Conservation (phyloP, 228 moss, liverwort and hornwort genomes). For the Sphagnum magellanicum region DNA sequence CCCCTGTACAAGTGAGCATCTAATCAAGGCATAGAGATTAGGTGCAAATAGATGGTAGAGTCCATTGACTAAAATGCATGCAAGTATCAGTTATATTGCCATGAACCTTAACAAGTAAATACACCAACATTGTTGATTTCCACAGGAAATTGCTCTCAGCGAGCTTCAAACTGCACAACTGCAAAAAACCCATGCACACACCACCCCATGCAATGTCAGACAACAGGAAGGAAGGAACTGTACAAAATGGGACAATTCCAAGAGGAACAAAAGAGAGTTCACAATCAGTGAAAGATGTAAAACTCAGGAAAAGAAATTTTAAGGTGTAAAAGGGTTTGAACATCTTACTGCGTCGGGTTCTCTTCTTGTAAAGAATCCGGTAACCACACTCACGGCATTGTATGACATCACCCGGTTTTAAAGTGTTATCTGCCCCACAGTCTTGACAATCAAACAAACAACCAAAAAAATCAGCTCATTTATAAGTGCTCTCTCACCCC, state of each 20-base stretch:
- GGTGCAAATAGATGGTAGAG: too few species aligned
- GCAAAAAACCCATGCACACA: neutral
- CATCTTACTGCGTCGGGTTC: constrained; percentile 64
- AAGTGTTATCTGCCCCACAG: constrained; percentile 81
- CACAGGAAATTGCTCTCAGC: constrained; percentile 20
- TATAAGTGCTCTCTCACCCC: neutral
- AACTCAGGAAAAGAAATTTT: neutral
- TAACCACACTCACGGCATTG: constrained; percentile 90
- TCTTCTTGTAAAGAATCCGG: constrained; percentile 82
- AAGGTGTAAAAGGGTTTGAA: neutral
- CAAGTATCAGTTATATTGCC: too few species aligned
- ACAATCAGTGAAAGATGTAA: neutral
- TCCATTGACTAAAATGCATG: too few species aligned
- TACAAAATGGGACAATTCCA: neutral
- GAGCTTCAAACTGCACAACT: constrained; percentile 85
- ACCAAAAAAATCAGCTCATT: neutral
- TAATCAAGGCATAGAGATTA: too few species aligned
- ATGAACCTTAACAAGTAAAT: too few species aligned
- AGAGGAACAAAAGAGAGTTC: neutral
- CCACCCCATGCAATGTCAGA: too few species aligned
- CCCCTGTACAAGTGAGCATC: too few species aligned
- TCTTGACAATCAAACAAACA: constrained; percentile 14
- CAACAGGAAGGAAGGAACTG: constrained; percentile 1
- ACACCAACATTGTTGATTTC: too few species aligned
- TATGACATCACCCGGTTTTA: constrained; percentile 89